Evolutionary conservation across 352 stramenopile species (phyloP), one percentile per base, ranked within the genome.

Genomic region (Phytophthora hibernalis): DNA sequence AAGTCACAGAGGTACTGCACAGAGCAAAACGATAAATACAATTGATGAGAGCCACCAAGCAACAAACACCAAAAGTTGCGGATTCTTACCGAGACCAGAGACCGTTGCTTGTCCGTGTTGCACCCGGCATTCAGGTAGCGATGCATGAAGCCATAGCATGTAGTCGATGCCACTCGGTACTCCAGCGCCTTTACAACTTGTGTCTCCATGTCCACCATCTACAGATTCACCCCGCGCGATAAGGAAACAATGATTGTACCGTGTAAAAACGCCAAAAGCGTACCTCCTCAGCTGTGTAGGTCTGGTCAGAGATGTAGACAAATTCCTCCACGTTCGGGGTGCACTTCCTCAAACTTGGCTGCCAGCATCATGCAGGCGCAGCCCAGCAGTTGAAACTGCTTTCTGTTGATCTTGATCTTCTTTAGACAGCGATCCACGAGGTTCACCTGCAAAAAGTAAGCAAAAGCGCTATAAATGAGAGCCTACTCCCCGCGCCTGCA

Each of bases 301-400:
- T 97, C 66, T 98, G 84, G 72, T 99, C 96, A 2, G 95, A 98
- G 60, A 99, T 98, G 82, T 99, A 99, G 5, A 99, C 96, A 75
- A 96, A 99, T 58, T 99, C 97, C 50, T 96, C 85, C 52, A 94
- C 81, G 48, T 96, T 96, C 7, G 93, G 93, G 90, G 66, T 98
- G 98, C 16, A 99, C 97, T 74, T 99, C 97, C 80, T 99, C 97
- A 65, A 98, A 99, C 70, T 99, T 99, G 71, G 90, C 96, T 35
- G 97, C 96, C 59, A 99, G 87, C 55, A 99, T 93, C 61, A 99
- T 93, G 26, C 95, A 97, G 13, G 96, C 97, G 30, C 98, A 96
- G 33, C 96, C 97, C 24, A 99, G 81, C 7, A 99, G 79, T 71
- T 99, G 97, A 35, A 99, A 93, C 68, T 98, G 86, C 42, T 90